A percentile compares a stretch with the other conserved stretches of the same genome.
Conservation (phyloP, 139 green algal genomes). For the Monoraphidium neglectum region DNA sequence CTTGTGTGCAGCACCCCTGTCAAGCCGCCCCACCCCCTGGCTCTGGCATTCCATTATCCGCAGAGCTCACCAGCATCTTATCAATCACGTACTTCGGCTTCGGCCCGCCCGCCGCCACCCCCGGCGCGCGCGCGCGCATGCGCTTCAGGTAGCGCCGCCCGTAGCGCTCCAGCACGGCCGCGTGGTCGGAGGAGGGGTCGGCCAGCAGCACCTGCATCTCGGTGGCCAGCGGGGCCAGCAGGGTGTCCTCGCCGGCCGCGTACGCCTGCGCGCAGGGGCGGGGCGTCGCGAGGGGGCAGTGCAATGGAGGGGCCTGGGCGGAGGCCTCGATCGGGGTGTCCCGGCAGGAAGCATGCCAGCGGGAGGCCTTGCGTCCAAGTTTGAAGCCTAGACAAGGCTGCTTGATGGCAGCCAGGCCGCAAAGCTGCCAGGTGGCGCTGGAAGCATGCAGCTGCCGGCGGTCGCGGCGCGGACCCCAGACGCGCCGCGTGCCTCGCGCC, state of each 20-base stretch:
- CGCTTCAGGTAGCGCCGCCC: conserved; percentile 8
- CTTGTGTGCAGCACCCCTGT: too few relatives aligned
- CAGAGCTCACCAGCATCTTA: conserved; percentile 90
- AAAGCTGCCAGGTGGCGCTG: too few relatives aligned
- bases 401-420: too few relatives aligned
- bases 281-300: too few relatives aligned
- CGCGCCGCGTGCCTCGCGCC: conserved; percentile 8
- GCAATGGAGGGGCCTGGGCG: background rate
- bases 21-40: too few relatives aligned
- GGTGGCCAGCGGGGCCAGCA: conserved; percentile 59
- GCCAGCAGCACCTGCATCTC: conserved; percentile 45
- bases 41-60: too few relatives aligned
- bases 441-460: too few relatives aligned
- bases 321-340: background rate
- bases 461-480: too few relatives aligned
- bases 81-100: conserved; percentile 59
- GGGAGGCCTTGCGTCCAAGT: too few relatives aligned
- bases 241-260: conserved; percentile 67
- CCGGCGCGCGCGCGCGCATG: conserved; percentile 22
- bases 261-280: conserved; percentile 9
- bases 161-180: background rate
- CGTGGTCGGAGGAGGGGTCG: conserved; percentile 4
- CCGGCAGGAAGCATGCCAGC: too few relatives aligned
- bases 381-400: too few relatives aligned
- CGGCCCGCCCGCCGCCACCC: background rate